Evolutionary conservation across 2,329 filamentous ascomycete genomes (phyloP).

Genomic region (Echinosphaeria canescens): DNA sequence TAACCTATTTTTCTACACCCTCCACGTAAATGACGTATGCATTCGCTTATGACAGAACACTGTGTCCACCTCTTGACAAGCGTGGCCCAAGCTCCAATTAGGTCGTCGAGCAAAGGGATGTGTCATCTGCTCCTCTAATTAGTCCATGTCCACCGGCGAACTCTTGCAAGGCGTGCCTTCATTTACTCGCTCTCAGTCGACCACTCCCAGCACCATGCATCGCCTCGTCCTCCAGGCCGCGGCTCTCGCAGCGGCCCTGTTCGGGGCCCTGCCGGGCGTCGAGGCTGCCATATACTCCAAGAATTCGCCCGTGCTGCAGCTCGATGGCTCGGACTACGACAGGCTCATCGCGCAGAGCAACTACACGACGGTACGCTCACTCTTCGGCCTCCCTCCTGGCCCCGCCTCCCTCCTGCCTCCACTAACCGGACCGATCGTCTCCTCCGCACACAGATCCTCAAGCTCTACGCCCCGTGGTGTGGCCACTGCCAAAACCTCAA

Average conservation of each 20-base stretch:
- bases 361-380: slow-evolving; percentile 55
- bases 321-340: slow-evolving; percentile 62
- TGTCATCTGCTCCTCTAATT: neutral
- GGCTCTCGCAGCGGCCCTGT: slow-evolving; percentile 36
- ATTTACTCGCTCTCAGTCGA: neutral
- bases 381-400: neutral
- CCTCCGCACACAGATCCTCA: slow-evolving; percentile 26
- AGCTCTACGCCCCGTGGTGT: slow-evolving; percentile 97
- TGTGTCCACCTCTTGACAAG: too few species aligned
- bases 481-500: slow-evolving; percentile 94
- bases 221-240: slow-evolving; percentile 28
- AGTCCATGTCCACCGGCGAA: too few species aligned
- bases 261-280: slow-evolving; percentile 41
- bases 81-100: too few species aligned
- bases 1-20: too few species aligned
- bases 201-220: slow-evolving; percentile 22
- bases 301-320: slow-evolving; percentile 67
- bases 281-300: slow-evolving; percentile 65
- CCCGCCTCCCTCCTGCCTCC: neutral
- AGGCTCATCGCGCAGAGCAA: slow-evolving; percentile 73
- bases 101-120: too few species aligned
- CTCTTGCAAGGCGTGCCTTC: too few species aligned
- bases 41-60: too few species aligned
- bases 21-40: too few species aligned
- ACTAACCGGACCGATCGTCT: neutral